Evolutionary conservation across 2,329 filamentous ascomycete species (phyloP).

Genomic region (Ophiosphaerella korrae): DNA sequence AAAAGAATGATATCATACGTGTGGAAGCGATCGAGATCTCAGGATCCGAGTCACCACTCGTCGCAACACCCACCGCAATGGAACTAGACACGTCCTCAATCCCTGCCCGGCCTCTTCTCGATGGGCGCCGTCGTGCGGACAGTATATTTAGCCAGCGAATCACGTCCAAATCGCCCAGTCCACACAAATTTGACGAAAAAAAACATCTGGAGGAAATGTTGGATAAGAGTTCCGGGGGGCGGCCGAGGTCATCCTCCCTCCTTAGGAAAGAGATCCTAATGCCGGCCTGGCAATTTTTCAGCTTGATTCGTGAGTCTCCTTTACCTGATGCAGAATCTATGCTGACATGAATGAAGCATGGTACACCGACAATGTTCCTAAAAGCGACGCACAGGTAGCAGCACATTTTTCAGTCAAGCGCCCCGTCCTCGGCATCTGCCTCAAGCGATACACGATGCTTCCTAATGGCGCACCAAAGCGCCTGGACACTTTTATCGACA

Average conservation of each 20-base stretch:
- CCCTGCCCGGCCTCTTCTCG: conserved; percentile 30
- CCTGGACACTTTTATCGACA: conserved; percentile 85
- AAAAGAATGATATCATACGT: conserved; percentile 48
- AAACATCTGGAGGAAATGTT: conserved; percentile 49
- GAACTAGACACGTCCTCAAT: conserved; percentile 31
- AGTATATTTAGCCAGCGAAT: conserved; percentile 57
- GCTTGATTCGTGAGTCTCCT: conserved; percentile 74
- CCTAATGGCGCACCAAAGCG: conserved; percentile 70
- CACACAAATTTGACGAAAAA: conserved; percentile 58
- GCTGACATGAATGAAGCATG: conserved; percentile 64
- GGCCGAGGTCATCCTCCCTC: conserved; percentile 49
- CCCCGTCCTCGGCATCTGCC: conserved; percentile 87
- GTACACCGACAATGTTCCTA: conserved; percentile 73
- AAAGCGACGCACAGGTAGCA: conserved; percentile 79
- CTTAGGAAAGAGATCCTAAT: conserved; percentile 83
- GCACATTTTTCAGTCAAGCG: conserved; percentile 81
- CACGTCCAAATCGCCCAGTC: conserved; percentile 50
- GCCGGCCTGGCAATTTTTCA: conserved; percentile 97
- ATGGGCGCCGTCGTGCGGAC: conserved; percentile 51
- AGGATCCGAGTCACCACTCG: conserved; percentile 41
- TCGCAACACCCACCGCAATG: conserved; percentile 38
- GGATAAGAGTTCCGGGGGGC: conserved; percentile 37
- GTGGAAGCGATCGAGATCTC: conserved; percentile 52
- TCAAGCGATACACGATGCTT: conserved; percentile 86
- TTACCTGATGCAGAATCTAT: conserved; percentile 4